Base-by-base conservation (phyloP, 1,284 basidiomycete species). In the Cryptococcus wingfieldii region DNA sequence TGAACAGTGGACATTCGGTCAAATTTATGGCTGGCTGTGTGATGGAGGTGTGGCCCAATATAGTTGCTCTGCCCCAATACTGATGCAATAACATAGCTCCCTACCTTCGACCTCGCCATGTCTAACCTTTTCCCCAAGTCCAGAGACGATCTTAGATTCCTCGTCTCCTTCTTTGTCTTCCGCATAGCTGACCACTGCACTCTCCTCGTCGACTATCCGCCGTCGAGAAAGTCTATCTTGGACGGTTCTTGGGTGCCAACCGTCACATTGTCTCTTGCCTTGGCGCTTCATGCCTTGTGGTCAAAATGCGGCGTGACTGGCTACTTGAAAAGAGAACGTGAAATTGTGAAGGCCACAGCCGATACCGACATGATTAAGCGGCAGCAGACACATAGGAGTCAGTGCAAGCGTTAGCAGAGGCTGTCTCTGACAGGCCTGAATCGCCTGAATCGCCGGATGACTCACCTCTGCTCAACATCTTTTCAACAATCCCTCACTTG, bases 71-170 rank as follows among this genome's bases (percentile, higher is more conserved):
- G 44, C 23, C 9, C 19, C 50, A 28, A n/a, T 16, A 19, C n/a
- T 31, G 31, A 44, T 25, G 5, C 50, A 5, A 50, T 46, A 23
- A 38, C 41, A 16, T 47, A 75, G 83, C 67, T 84, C 27, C 84
- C 84, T 6, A 85, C 84, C 0, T 81, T 84, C 59, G 65, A 84
- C 38, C 78, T 85, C 12, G 81, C 80, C 14, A 53, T 83, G 16
- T 79, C 79, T 19, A 79, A 79, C 50, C 77, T 85, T 19, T 68
- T 74, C 61, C 81, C 83, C 6, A 58, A 57, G 3, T 37, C 80
- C 6, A 79, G 84, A 45, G 80, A 79, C 51, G 81, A 85, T 69
- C 46, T 75, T 53, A 61, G 82, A 47, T 86, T 86, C 71, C 80
- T 82, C 0, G 12, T 74, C 0, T 64, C 78, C 2, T 85, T 85